Evolutionary conservation across 208 protist genomes (phyloP).

Genomic region (Wallacemonas sp.): DNA sequence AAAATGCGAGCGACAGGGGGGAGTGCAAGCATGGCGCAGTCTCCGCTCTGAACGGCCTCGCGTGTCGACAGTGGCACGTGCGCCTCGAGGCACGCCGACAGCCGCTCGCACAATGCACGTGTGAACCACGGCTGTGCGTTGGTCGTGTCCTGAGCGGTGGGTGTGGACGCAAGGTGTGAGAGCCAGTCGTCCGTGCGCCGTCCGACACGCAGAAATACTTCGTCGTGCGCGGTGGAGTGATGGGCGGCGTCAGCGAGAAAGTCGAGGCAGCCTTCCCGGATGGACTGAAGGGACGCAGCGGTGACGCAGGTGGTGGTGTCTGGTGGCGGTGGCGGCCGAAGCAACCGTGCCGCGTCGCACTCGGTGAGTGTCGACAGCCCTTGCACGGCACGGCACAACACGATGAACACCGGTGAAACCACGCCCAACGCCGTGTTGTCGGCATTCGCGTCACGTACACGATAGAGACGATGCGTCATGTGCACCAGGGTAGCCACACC

Average conservation of each 20-base stretch:
- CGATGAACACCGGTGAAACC: background rate
- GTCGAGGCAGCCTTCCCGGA: slow-evolving; percentile 20
- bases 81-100: too few species aligned
- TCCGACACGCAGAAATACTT: slow-evolving; percentile 27
- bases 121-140: too few species aligned
- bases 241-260: slow-evolving; percentile 22
- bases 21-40: too few species aligned
- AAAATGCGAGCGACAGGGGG: too few species aligned
- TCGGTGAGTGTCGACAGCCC: background rate
- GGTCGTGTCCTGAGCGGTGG: too few species aligned
- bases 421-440: too few species aligned
- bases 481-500: background rate
- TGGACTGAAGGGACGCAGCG: background rate
- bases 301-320: background rate
- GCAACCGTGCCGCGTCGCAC: background rate
- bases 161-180: too few species aligned
- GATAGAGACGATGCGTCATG: too few species aligned
- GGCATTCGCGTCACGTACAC: too few species aligned
- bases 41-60: too few species aligned
- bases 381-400: slow-evolving; percentile 1
- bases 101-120: too few species aligned
- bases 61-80: too few species aligned
- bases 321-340: background rate
- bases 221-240: slow-evolving; percentile 21
- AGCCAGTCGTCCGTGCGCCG: slow-evolving; percentile 2